Evolutionary conservation across 305 asterid genomes (phyloP).

Genomic region (Andrographis paniculata): DNA sequence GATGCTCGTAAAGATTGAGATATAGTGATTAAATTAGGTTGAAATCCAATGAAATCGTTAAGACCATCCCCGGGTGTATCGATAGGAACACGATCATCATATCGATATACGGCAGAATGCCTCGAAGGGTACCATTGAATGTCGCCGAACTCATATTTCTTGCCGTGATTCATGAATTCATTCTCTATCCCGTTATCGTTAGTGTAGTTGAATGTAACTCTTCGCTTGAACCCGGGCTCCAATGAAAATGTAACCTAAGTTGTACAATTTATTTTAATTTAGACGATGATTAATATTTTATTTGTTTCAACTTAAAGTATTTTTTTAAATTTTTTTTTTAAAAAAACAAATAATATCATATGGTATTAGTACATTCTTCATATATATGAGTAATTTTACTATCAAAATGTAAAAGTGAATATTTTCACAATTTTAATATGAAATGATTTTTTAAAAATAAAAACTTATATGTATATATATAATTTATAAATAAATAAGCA

Average conservation of each 20-base stretch:
- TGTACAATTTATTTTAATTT: neutral
- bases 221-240: constrained; percentile 62
- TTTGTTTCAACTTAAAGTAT: no score
- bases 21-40: constrained; percentile 36
- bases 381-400: no score
- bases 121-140: constrained; percentile 75
- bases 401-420: no score
- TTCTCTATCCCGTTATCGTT: constrained; percentile 44
- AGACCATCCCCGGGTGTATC: constrained; percentile 49
- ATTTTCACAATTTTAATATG: no score
- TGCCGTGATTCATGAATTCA: constrained; percentile 48
- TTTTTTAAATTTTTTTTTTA: no score
- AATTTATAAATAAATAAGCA: neutral
- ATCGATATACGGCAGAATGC: constrained; percentile 54
- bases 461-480: neutral
- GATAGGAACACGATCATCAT: constrained; percentile 52
- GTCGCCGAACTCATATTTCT: constrained; percentile 62
- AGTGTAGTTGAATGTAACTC: constrained; percentile 48
- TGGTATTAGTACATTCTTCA: no score
- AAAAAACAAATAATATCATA: no score
- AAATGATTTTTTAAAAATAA: no score
- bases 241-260: constrained; percentile 48
- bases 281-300: no score
- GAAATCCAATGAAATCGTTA: constrained; percentile 78
- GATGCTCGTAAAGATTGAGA: constrained; percentile 47